phyloP scores from a whole-genome alignment of 345 rosid genomes.

The Boechera stricta region DNA sequence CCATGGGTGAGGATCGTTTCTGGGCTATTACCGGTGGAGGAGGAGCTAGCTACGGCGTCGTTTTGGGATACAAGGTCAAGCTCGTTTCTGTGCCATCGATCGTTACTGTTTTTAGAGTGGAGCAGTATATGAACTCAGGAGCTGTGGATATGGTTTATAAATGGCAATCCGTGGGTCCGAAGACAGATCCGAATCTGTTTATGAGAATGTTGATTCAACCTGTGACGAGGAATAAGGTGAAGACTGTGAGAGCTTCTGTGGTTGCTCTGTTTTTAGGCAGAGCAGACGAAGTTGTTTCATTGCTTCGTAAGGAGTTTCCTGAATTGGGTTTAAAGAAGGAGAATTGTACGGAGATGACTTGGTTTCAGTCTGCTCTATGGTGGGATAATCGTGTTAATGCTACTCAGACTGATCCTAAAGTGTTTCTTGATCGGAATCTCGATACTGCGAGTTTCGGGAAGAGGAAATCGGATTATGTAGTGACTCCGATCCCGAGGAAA shows the following conservation, averaged over 20 bases:
- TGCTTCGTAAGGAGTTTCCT: conserved; percentile 55
- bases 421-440: conserved; percentile 49
- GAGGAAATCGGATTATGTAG: conserved; percentile 74
- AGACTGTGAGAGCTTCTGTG: conserved; percentile 52
- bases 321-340: conserved; percentile 53
- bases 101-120: conserved; percentile 60
- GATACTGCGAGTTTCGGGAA: conserved; percentile 49
- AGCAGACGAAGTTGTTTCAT: conserved; percentile 46
- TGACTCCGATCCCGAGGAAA: conserved; percentile 41
- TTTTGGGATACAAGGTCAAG: conserved; percentile 56
- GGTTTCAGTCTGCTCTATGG: conserved; percentile 64
- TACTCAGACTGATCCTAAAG: conserved; percentile 45
- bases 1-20: conserved; percentile 69
- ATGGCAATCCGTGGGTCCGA: conserved; percentile 66
- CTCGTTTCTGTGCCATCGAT: conserved; percentile 58
- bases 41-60: conserved; percentile 62
- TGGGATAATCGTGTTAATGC: conserved; percentile 51
- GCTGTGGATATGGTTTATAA: conserved; percentile 50
- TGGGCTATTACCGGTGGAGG: conserved; percentile 76
- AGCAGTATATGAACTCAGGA: conserved; percentile 43
- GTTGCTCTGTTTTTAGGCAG: conserved; percentile 53
- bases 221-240: conserved; percentile 45
- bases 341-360: conserved; percentile 57
- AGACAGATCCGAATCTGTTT: conserved; percentile 53
- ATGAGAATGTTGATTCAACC: conserved; percentile 77